These are phyloP conservation scores for Calonectria ilicicola DNA, from an alignment of 2,329 filamentous ascomycete genomes.

Conservation along the genomic window DNA sequence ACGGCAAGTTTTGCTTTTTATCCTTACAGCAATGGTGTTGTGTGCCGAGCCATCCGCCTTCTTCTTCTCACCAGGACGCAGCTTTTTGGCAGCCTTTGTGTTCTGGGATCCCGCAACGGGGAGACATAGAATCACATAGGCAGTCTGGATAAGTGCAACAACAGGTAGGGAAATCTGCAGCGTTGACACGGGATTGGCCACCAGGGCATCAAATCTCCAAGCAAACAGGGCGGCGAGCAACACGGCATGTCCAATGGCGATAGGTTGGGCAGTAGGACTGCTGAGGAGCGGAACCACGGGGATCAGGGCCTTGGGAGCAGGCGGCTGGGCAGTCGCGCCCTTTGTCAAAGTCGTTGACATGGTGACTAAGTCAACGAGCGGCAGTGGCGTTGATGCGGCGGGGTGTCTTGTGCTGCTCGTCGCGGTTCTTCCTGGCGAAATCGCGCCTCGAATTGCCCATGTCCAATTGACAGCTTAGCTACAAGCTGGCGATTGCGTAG, in stretches of 20 bases:
- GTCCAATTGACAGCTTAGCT: conserved; percentile 32
- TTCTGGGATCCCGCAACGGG: conserved; percentile 67
- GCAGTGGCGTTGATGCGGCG: conserved; percentile 43
- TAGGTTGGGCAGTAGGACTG: conserved; percentile 55
- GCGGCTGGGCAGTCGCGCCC: conserved; percentile 43
- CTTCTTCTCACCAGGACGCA: conserved; percentile 66
- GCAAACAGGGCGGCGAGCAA: conserved; percentile 75
- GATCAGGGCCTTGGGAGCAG: conserved; percentile 44
- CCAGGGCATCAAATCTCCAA: conserved; percentile 73
- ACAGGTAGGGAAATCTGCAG: conserved; percentile 72
- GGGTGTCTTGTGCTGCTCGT: conserved; percentile 26
- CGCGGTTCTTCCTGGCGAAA: conserved; percentile 22
- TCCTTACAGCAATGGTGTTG: conserved; percentile 60
- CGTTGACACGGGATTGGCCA: conserved; percentile 75
- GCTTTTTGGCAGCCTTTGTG: conserved; percentile 59
- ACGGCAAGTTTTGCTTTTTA: background rate
- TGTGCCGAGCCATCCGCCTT: conserved; percentile 59
- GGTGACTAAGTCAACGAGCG: conserved; percentile 50
- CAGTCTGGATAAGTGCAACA: conserved; percentile 72
- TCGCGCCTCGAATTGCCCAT: background rate
- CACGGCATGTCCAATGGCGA: conserved; percentile 76
- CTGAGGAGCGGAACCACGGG: conserved; percentile 53
- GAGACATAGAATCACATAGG: conserved; percentile 72
- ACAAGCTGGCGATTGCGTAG: background rate
- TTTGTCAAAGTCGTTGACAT: conserved; percentile 53